Base-by-base conservation (phyloP, 1,139 yeast genomes). In the Pichia sp. region DNA sequence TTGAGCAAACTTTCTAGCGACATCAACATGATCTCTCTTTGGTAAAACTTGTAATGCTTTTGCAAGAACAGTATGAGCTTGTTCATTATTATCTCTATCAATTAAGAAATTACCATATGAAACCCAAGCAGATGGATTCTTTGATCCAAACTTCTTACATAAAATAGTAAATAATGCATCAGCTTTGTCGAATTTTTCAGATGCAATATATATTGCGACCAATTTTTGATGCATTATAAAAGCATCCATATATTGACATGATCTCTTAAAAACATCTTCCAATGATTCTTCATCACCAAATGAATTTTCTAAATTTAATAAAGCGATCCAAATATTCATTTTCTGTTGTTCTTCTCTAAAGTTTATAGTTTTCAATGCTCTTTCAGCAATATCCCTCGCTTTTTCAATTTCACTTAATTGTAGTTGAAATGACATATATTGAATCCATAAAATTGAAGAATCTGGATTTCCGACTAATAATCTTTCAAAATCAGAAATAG, bases 361-460 rank as follows among this genome's bases (percentile, higher is more conserved):
- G 60, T 78, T 81, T 56, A 92, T 92, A 9, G 95, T 83, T 68
- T 86, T 87, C 59, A 92, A 74, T 4, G 97, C 98, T 53, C 98
- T 79, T 58, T 84, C 86, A 40, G 87, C 97, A 55, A 92, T 79
- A 63, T 87, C 96, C 57, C 98, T 80, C 11, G 97, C 97, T 66
- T 85, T 87, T 45, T 90, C 97, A 49, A 89, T 71, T 63, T 92
- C 98, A 70, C 96, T 85, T 54, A 92, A 73, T 65, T 90, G 96
- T 54, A 92, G 74, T 67, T 89, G 96, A 84, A 90, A 92, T 3
- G 97, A 92, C 97, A 94, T 92, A 66, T 86, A 92, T 66, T 90
- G 87, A 87, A 92, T 90, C 98, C 98, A 92, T 54, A 89, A 68
- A 42, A 90, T 78, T 1, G 98, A 90, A 3, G 96, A 87, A 68